These are phyloP conservation scores for Boletus subcaerulescens DNA, from an alignment of 768 basidiomycete species.

Conservation along the genomic window DNA sequence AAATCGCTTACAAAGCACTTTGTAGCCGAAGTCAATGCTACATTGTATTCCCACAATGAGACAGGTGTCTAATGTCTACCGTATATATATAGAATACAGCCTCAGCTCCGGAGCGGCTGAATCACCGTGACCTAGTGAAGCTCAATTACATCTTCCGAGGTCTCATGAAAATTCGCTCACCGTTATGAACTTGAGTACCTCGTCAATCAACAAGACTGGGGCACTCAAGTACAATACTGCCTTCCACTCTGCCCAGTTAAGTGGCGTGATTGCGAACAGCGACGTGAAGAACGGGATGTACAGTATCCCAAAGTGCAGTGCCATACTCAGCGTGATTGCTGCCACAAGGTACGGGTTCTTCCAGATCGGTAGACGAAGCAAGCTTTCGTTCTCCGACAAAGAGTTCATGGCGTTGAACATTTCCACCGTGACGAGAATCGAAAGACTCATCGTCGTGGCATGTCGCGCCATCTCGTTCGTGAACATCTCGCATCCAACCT, in stretches of 20 bases:
- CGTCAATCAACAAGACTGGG: conserved; percentile 89
- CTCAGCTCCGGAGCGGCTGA: conserved; percentile 53
- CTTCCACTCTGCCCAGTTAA: conserved; percentile 95
- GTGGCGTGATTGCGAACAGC: conserved; percentile 87
- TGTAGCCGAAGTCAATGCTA: not conserved
- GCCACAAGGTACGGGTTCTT: conserved; percentile 90
- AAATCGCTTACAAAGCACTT: conserved; percentile 10
- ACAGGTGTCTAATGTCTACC: not conserved
- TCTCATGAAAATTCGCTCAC: conserved; percentile 39
- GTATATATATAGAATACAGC: no score
- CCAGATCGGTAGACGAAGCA: conserved; percentile 88
- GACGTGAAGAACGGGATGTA: conserved; percentile 96
- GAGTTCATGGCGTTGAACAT: conserved; percentile 99
- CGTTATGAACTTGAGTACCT: conserved; percentile 80
- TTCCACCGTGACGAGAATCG: conserved; percentile 92
- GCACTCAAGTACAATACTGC: conserved; percentile 85
- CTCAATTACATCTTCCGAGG: not conserved
- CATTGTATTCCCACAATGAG: not conserved
- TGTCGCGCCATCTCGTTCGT: conserved; percentile 79
- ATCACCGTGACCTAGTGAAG: conserved; percentile 53
- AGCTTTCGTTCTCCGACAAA: conserved; percentile 93
- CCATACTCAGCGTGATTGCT: conserved; percentile 90
- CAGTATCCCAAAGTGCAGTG: conserved; percentile 87
- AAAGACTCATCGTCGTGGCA: conserved; percentile 95
- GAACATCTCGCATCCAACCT: conserved; percentile 96